Base-by-base conservation (phyloP, 768 basidiomycete species). In the Tricholomella constricta region DNA sequence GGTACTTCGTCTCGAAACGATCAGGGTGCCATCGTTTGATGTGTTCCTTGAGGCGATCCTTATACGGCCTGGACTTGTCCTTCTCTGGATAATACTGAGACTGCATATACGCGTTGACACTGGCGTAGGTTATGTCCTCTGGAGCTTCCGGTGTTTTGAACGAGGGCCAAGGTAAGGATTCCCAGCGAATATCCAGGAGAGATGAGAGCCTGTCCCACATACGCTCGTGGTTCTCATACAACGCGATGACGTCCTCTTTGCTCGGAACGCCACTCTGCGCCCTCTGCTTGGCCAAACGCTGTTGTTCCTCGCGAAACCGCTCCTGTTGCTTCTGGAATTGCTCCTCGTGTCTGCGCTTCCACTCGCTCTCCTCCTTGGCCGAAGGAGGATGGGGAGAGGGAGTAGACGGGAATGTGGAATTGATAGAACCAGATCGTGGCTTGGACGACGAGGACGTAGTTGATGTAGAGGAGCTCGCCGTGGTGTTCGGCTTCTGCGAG, bases 11-110 rank as follows among this genome's bases (percentile, higher is more conserved):
- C 58, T 91, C 86, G 62, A 92, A 91, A 29, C 87, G 82, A 69
- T 92, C 90, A 4, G 90, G 89, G 68, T 92, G 89, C 89, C 89
- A 92, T 57, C 78, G 72, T 67, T 81, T 79, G 60, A 92, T 78
- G 48, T 84, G 82, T 55, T 91, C 89, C 72, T 84, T 88, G 57
- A 90, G 76, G 12, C 88, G 82, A 60, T 91, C 89, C 70, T 87
- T 88, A 45, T 75, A 61, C 42, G 72, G 72, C 67, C 78, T 82
- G 45, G 74, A 58, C 61, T 76, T 79, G 25, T 84, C 83, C 51
- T 65, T 72, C 51, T 74, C 74, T 1, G 84, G 81, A 56, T 82
- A 78, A 52, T 79, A 66, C 10, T 79, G 72, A 14, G 83, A 84
- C 51, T 81, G 70, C 62, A 90, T 76, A 58, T 89, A 90, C 27